A percentile compares a stretch with the other conserved stretches of the same genome.
Evolutionary conservation across 2,329 filamentous ascomycete species (phyloP).

Genomic region (Leptographium flavum): DNA sequence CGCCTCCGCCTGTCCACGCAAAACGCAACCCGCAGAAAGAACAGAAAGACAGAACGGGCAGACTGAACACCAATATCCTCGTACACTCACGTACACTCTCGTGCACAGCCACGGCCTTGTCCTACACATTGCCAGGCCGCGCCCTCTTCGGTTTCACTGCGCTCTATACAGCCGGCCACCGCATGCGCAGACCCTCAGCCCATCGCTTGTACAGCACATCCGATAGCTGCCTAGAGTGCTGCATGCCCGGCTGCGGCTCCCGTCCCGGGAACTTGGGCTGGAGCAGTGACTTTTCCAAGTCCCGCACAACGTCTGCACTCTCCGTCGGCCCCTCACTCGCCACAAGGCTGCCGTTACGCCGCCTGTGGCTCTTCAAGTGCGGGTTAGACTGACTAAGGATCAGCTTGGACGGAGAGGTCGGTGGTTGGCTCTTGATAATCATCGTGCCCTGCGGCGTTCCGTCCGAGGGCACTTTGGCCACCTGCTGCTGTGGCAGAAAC

Average conservation of each 20-base stretch:
- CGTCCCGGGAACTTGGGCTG: constrained; percentile 41
- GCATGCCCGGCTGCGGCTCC: constrained; percentile 57
- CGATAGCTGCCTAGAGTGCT: constrained; percentile 77
- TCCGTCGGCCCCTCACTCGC: constrained; percentile 16
- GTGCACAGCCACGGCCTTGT: no score
- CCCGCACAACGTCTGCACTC: constrained; percentile 17
- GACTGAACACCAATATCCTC: no score
- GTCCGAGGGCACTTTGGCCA: constrained; percentile 22
- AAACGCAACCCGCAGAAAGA: no score
- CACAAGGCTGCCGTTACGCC: constrained; percentile 38
- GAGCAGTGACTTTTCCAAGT: constrained; percentile 31
- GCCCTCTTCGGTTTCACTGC: not conserved
- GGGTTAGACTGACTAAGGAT: constrained; percentile 71
- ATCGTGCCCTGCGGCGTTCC: constrained; percentile 40
- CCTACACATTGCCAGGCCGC: not conserved
- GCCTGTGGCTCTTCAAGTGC: constrained; percentile 65
- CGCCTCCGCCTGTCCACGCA: no score
- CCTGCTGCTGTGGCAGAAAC: constrained; percentile 24
- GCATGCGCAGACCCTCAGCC: constrained; percentile 64
- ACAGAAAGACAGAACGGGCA: no score
- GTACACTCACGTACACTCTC: no score
- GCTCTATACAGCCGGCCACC: constrained; percentile 11
- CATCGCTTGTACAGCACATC: constrained; percentile 86
- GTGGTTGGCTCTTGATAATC: constrained; percentile 33
- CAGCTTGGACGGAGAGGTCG: constrained; percentile 45